Conservation (phyloP, 2,329 filamentous ascomycete genomes). For the Penicillium sp. region DNA sequence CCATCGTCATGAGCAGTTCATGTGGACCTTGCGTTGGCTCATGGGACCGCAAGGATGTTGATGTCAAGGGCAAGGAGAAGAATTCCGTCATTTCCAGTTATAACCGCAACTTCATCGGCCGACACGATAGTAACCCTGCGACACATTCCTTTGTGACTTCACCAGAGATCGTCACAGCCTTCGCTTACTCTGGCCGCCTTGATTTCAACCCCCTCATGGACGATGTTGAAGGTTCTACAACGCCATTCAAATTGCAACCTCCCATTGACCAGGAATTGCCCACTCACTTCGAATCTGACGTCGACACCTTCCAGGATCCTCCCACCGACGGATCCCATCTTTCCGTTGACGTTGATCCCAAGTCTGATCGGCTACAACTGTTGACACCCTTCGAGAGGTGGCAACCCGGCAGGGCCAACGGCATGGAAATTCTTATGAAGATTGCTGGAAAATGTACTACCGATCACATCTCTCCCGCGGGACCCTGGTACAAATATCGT, state of each 20-base stretch:
- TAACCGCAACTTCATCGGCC: slow-evolving; percentile 98
- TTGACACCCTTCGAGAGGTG: slow-evolving; percentile 18
- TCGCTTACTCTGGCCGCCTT: slow-evolving; percentile 71
- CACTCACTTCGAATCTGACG: slow-evolving; percentile 62
- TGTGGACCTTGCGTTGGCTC: slow-evolving; percentile 89
- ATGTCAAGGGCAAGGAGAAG: slow-evolving; percentile 81
- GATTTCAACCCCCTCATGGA: slow-evolving; percentile 24
- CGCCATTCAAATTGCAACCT: slow-evolving; percentile 82
- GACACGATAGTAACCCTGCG: slow-evolving; percentile 90
- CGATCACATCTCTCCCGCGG: slow-evolving; percentile 84
- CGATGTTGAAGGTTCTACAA: neutral
- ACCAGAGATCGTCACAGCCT: slow-evolving; percentile 80
- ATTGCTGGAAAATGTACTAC: slow-evolving; percentile 90
- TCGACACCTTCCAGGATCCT: slow-evolving; percentile 60
- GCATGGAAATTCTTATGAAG: slow-evolving; percentile 92
- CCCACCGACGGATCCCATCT: slow-evolving; percentile 10
- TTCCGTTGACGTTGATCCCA: slow-evolving; percentile 11
- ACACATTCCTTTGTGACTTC: slow-evolving; percentile 91
- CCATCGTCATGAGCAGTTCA: slow-evolving; percentile 88
- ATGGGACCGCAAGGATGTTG: slow-evolving; percentile 87
- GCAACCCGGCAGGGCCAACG: slow-evolving; percentile 65
- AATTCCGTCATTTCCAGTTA: slow-evolving; percentile 97
- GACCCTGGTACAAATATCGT: slow-evolving; percentile 97
- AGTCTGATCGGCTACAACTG: slow-evolving; percentile 24
- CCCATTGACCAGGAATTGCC: slow-evolving; percentile 78